A percentile compares a stretch with the other conserved stretches of the same genome.
Conservation (phyloP, 805 yeast genomes). For the Suhomyces xylopsoci region DNA sequence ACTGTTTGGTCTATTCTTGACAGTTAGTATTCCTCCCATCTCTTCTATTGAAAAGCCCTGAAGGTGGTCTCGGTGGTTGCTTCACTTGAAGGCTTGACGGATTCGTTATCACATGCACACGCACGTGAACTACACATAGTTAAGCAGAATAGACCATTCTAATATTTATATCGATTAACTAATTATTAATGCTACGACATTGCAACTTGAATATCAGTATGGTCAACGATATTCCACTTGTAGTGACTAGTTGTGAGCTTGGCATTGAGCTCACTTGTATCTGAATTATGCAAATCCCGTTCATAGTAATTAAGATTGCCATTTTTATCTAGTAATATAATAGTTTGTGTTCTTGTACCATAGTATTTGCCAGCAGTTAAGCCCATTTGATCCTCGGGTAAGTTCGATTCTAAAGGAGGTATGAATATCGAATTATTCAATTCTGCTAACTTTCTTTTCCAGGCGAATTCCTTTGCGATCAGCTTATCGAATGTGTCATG, state of each 20-base stretch:
- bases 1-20: constrained; percentile 14
- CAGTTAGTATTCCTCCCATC: not conserved
- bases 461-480: constrained; percentile 15
- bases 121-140: not conserved
- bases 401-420: constrained; percentile 53
- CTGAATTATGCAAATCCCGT: constrained; percentile 52
- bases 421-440: constrained; percentile 64
- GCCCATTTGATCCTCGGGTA: constrained; percentile 5
- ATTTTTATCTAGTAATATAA: constrained; percentile 55
- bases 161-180: not conserved
- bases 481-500: constrained; percentile 34
- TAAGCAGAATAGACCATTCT: not conserved
- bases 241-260: constrained; percentile 2
- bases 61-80: not conserved
- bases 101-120: not conserved
- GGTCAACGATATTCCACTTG: constrained; percentile 1
- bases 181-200: not conserved
- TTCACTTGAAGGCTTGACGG: not conserved
- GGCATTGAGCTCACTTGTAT: constrained; percentile 12
- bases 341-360: constrained; percentile 88
- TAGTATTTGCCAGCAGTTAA: constrained; percentile 52
- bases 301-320: constrained; percentile 60
- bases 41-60: not conserved
- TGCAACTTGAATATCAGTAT: not conserved
- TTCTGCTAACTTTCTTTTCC: constrained; percentile 29